Evolutionary conservation across 148 eudicot species (phyloP), one percentile per base, ranked within the genome.

Genomic region (Chenopodium suecicum): DNA sequence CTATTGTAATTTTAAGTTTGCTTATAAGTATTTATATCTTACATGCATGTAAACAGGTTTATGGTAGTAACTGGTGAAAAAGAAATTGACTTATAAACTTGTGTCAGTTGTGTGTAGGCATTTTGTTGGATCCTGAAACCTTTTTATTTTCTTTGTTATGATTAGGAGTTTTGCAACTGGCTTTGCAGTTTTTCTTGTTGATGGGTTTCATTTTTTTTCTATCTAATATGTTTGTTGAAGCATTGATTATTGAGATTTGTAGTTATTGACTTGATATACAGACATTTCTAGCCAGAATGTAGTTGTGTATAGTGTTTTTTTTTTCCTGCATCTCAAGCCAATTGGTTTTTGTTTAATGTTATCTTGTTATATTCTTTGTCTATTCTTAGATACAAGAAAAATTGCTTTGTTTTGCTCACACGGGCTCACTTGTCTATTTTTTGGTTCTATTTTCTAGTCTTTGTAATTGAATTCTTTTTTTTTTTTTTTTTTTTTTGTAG

Each of bases 261-360:
- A 52, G 17, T 12, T 50, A 23, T 7, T 27, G 12, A 50, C 9
- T 5, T 48, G 56, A 31, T 48, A 2, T 31, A 0, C 9, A 56
- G 62, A 56, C 62, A 14, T 78, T 29, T 70, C 32, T 31, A 25
- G 11, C 31, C 17, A 78, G 79, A 12, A 78, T 65, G 80, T 66
- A 16, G 44, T 22, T 67, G 44, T 64, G 23, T 11, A 23, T 25
- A 47, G 72, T 54, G 23, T 7, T 29, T 37, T 37, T 37, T 37
- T 37, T 37, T 14, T 10, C 16, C 62, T 56, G 62, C 62, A 14
- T 56, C 62, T 14, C 22, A 12, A 56, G 22, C 62, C 62, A 56
- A 13, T 56, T 56, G 17, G 17, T 56, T 56, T 54, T 17, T 56
- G 16, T 56, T 56, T 19, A 16, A 0, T 19, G 16, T 56, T 56